Percentiles rank a stretch among this genome's conserved stretches.
phyloP scores from a whole-genome alignment of 2,329 filamentous ascomycete species.

The Aspergillus flavus region DNA sequence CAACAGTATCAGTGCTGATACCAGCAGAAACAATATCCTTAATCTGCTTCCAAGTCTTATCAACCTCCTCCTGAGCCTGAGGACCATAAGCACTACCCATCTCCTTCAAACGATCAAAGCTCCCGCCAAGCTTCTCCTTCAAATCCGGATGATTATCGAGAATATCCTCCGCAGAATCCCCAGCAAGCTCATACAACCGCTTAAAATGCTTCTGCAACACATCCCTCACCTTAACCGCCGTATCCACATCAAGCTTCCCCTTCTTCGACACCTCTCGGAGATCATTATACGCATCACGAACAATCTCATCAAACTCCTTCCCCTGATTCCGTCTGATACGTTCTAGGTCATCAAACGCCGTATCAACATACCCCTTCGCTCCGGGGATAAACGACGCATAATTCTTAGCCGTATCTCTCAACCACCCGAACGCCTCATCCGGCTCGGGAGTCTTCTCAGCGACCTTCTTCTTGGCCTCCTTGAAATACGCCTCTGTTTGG shows the following conservation, averaged over 20 bases:
- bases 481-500: constrained; percentile 63
- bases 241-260: constrained; percentile 64
- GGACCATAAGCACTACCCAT: constrained; percentile 72
- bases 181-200: constrained; percentile 63
- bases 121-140: constrained; percentile 71
- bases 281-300: constrained; percentile 35
- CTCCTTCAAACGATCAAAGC: constrained; percentile 68
- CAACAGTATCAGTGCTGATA: constrained; percentile 54
- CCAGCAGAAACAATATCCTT: constrained; percentile 66
- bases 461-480: constrained; percentile 62
- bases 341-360: constrained; percentile 71
- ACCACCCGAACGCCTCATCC: constrained; percentile 67
- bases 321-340: constrained; percentile 67
- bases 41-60: constrained; percentile 70
- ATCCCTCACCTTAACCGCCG: constrained; percentile 63
- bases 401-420: constrained; percentile 66
- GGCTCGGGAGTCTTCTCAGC: constrained; percentile 65
- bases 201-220: constrained; percentile 64
- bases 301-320: constrained; percentile 69
- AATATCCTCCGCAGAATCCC: constrained; percentile 65
- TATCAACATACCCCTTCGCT: constrained; percentile 67
- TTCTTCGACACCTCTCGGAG: constrained; percentile 60
- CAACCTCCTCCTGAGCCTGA: constrained; percentile 74
- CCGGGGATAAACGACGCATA: constrained; percentile 75
- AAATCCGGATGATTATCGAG: constrained; percentile 73